Evolutionary conservation across 352 stramenopile species (phyloP).

Genomic region (Phytopythium aichiense): DNA sequence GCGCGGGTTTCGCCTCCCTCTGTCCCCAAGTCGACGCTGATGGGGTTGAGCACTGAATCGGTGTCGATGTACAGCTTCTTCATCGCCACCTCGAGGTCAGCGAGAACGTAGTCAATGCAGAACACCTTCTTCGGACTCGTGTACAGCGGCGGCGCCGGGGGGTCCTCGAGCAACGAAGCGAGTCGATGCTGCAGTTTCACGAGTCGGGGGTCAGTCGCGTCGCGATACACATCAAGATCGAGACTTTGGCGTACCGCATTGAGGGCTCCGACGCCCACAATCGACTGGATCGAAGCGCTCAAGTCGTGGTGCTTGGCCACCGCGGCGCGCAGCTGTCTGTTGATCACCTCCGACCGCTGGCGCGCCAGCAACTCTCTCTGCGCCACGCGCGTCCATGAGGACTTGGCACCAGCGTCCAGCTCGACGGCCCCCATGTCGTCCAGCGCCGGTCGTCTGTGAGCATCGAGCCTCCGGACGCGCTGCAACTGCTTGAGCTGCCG

Average conservation of each 20-base stretch:
- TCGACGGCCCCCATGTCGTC: not conserved
- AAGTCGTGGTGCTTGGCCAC: constrained; percentile 17
- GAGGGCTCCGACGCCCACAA: not conserved
- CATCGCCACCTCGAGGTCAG: constrained; percentile 4
- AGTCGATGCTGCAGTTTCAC: not conserved
- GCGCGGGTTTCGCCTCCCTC: not conserved
- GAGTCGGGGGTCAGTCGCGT: not conserved
- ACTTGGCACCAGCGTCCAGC: not conserved
- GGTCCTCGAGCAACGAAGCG: not conserved
- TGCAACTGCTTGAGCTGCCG: constrained; percentile 13
- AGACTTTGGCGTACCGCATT: not conserved
- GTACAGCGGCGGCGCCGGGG: constrained; percentile 2
- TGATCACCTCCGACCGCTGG: constrained; percentile 14
- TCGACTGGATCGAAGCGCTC: constrained; percentile 5
- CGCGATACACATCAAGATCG: not conserved
- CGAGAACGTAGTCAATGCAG: constrained; percentile 6
- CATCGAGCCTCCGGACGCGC: not conserved
- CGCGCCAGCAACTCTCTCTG: constrained; percentile 7
- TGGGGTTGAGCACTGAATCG: not conserved
- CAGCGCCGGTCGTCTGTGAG: not conserved
- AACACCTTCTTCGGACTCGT: not conserved
- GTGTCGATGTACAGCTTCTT: constrained; percentile 7
- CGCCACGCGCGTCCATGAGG: constrained; percentile 10
- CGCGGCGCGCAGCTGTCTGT: constrained; percentile 17
- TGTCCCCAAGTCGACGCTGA: not conserved